Conservation (phyloP, 305 asterid genomes). For the Salvia sclarea region DNA sequence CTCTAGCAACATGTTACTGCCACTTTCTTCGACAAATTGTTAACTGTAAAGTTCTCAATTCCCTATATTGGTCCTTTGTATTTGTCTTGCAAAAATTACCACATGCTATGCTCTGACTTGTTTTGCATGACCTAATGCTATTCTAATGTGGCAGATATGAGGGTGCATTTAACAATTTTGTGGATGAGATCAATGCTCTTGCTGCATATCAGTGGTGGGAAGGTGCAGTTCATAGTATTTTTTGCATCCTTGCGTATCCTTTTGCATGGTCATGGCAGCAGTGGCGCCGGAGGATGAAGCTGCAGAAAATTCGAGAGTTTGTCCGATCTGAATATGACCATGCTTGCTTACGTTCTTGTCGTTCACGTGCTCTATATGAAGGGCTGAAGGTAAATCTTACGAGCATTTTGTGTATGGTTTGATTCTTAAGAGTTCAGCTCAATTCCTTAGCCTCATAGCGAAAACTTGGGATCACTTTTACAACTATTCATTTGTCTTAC, state of each 20-base stretch:
- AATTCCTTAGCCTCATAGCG: slow-evolving; percentile 1
- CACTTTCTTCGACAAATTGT: slow-evolving; percentile 5
- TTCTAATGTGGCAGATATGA: slow-evolving; percentile 69
- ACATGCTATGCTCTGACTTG: slow-evolving; percentile 10
- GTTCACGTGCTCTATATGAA: slow-evolving; percentile 98
- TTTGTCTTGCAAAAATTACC: slow-evolving; percentile 12
- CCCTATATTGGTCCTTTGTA: slow-evolving; percentile 9
- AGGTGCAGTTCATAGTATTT: slow-evolving; percentile 85
- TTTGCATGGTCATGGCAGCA: slow-evolving; percentile 99
- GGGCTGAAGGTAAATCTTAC: slow-evolving; percentile 79
- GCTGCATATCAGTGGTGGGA: slow-evolving; percentile 99
- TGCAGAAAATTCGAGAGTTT: slow-evolving; percentile 88
- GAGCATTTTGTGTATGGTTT: neutral
- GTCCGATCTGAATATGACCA: slow-evolving; percentile 98
- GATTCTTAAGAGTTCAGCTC: neutral
- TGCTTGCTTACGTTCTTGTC: slow-evolving; percentile 98
- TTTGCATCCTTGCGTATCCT: slow-evolving; percentile 84
- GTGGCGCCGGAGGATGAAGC: slow-evolving; percentile 88
- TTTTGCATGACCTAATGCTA: slow-evolving; percentile 19
- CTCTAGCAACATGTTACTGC: slow-evolving; percentile 11
- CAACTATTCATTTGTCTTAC: slow-evolving; percentile 25
- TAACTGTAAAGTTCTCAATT: neutral
- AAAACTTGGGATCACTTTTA: neutral
- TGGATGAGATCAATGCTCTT: slow-evolving; percentile 88
- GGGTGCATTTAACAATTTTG: slow-evolving; percentile 87